A percentile compares a stretch with the other conserved stretches of the same genome.
These are phyloP conservation scores for Myxozyma melibiosi DNA, from an alignment of 805 yeast species.

Conservation along the genomic window DNA sequence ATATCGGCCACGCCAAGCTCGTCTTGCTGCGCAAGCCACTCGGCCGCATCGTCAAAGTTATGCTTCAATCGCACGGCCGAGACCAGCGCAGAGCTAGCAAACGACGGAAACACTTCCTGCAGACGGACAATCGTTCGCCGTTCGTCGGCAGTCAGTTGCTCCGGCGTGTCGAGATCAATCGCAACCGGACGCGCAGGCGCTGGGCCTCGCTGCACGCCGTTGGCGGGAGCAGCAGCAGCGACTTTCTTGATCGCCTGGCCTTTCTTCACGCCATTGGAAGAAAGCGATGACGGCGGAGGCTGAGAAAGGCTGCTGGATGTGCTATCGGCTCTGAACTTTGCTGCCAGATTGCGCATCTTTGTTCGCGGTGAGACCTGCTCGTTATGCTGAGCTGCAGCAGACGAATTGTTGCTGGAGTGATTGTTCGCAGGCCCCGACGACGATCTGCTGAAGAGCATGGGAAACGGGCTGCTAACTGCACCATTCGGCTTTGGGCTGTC, in stretches of 20 bases:
- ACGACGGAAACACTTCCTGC: conserved; percentile 27
- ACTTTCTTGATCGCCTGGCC: conserved; percentile 27
- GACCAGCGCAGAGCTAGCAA: conserved; percentile 15
- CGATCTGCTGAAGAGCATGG: conserved; percentile 21
- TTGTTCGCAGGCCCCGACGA: background rate
- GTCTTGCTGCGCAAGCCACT: conserved; percentile 41
- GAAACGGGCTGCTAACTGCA: conserved; percentile 18
- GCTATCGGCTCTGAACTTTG: conserved; percentile 13
- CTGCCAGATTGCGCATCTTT: conserved; percentile 20
- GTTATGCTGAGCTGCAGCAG: background rate
- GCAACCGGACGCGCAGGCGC: conserved; percentile 34
- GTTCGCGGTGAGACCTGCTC: conserved; percentile 7
- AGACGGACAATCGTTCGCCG: conserved; percentile 17
- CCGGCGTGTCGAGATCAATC: conserved; percentile 16
- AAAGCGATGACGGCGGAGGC: background rate
- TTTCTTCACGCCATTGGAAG: background rate
- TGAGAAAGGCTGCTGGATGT: background rate
- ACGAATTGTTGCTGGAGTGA: background rate
- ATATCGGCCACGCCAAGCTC: conserved; percentile 35
- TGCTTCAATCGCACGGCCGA: conserved; percentile 31
- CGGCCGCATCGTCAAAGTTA: conserved; percentile 42
- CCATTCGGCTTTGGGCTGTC: background rate
- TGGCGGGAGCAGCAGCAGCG: no score
- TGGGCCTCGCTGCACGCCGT: conserved; percentile 31
- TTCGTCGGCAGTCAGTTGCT: conserved; percentile 13